phyloP scores from a whole-genome alignment of 225 moss, liverwort and hornwort genomes.

The Straminergon stramineum region DNA sequence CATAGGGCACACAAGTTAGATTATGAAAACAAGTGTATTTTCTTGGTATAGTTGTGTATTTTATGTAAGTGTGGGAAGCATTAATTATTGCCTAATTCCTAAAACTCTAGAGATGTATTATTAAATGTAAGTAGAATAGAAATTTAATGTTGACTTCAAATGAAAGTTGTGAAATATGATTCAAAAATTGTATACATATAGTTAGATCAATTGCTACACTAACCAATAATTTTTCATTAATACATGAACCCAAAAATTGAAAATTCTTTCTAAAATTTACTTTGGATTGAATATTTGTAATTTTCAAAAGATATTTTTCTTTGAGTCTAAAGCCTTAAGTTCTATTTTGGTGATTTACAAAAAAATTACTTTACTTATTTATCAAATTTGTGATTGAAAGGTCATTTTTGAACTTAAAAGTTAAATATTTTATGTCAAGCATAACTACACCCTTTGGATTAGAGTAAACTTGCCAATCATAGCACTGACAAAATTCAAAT shows the following conservation, averaged over 20 bases:
- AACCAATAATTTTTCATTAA: neutral
- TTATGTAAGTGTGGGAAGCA: too few species aligned
- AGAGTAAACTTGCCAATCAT: too few species aligned
- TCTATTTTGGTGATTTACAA: neutral
- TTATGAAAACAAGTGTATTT: neutral
- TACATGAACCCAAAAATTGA: neutral
- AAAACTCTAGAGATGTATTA: neutral
- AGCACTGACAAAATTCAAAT: too few species aligned
- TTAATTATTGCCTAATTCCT: neutral
- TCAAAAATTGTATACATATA: too few species aligned
- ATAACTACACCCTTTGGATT: too few species aligned
- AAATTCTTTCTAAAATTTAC: neutral
- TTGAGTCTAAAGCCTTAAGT: too few species aligned
- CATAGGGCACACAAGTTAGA: neutral
- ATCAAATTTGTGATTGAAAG: neutral
- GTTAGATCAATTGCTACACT: neutral
- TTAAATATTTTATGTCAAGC: neutral
- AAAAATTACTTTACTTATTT: neutral
- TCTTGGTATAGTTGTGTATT: neutral
- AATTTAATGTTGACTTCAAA: neutral
- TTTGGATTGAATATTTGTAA: neutral
- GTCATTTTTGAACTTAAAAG: neutral
- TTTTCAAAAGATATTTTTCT: neutral
- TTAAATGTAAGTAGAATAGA: neutral
- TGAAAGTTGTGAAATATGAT: neutral